phyloP scores from a whole-genome alignment of 2,329 filamentous ascomycete genomes.

The Rosellinia necatrix region DNA sequence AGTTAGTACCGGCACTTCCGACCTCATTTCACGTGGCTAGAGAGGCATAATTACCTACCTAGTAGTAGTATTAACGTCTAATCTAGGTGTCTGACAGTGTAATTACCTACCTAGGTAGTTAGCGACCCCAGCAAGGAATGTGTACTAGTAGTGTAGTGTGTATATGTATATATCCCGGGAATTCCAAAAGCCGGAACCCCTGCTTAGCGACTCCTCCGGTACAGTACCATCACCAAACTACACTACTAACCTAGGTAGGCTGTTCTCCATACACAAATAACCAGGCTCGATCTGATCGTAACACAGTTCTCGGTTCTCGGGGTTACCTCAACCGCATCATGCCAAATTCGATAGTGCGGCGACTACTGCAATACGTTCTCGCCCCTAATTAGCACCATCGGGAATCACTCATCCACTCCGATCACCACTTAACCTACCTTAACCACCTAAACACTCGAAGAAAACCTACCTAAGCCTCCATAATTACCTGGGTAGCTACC shows the following conservation, averaged over 20 bases:
- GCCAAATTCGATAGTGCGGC: slow-evolving; percentile 2
- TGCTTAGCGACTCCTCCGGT: slow-evolving; percentile 7
- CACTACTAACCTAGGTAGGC: not conserved
- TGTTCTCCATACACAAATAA: not conserved
- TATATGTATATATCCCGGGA: too few relatives aligned
- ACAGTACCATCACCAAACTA: not conserved
- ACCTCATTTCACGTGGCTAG: slow-evolving; percentile 20
- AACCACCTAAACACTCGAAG: too few relatives aligned
- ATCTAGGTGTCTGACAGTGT: too few relatives aligned
- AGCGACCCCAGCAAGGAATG: too few relatives aligned
- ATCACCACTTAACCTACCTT: too few relatives aligned
- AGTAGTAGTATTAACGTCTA: too few relatives aligned
- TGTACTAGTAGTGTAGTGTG: too few relatives aligned
- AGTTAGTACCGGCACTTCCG: slow-evolving; percentile 21
- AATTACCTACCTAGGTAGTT: too few relatives aligned
- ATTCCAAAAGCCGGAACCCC: slow-evolving; percentile 15
- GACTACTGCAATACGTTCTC: slow-evolving; percentile 2
- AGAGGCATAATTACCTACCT: slow-evolving; percentile 19
- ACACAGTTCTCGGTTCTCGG: slow-evolving; percentile 3
- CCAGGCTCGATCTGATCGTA: slow-evolving; percentile 7
- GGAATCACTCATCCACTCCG: not conserved
- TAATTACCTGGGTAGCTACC: too few relatives aligned
- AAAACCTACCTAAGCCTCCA: too few relatives aligned
- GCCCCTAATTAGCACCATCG: not conserved
- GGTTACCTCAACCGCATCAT: not conserved